Conservation (phyloP, 148 eudicot species). For the Fagopyrum esculentum region DNA sequence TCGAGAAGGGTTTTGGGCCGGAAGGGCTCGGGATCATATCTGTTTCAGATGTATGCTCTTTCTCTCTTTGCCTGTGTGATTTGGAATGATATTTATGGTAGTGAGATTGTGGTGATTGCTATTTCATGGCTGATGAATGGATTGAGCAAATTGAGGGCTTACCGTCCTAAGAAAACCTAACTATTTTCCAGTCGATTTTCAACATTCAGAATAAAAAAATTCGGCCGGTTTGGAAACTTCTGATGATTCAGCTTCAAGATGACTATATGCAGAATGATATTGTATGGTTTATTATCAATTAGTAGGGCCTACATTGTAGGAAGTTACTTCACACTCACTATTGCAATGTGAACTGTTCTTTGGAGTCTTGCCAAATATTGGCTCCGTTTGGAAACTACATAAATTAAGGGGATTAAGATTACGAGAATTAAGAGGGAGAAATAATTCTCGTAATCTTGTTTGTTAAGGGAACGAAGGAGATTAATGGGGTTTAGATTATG, state of each 20-base stretch:
- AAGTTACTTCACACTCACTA: not conserved
- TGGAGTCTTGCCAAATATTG: not conserved
- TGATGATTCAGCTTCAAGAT: not conserved
- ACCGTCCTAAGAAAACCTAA: not conserved
- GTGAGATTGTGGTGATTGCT: not conserved
- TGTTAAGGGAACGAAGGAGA: too few species aligned
- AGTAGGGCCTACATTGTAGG: not conserved
- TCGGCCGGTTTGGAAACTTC: not conserved
- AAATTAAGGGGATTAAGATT: too few species aligned
- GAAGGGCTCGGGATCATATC: conserved; percentile 84
- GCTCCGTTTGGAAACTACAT: too few species aligned
- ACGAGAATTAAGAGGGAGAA: too few species aligned
- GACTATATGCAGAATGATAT: not conserved
- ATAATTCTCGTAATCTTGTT: too few species aligned
- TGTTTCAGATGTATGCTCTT: conserved; percentile 49
- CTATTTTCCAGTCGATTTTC: not conserved
- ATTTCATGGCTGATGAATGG: not conserved
- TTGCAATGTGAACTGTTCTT: not conserved
- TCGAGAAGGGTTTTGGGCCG: conserved; percentile 84
- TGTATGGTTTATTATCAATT: not conserved
- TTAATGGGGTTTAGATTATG: too few species aligned
- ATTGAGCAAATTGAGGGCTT: not conserved
- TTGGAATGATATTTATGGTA: not conserved
- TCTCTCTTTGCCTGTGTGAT: not conserved
- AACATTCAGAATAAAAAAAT: not conserved